Percentiles rank a stretch among this genome's conserved stretches.
Conservation (phyloP, 768 basidiomycete species). For the Cystofilobasidium capitatum region DNA sequence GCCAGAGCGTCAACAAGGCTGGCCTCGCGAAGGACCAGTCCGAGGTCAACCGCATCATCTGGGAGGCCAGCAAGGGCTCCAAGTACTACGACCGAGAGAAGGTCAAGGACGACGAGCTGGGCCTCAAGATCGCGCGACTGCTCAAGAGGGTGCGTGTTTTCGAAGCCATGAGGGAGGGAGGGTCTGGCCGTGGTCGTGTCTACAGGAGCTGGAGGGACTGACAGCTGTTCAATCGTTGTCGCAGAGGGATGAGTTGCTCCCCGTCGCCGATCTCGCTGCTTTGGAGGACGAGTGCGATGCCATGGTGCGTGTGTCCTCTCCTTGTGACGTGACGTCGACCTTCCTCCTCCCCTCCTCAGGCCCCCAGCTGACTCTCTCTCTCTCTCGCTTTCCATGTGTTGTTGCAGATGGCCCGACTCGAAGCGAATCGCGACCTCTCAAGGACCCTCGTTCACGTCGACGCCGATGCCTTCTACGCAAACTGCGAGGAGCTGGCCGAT, state of each 20-base stretch:
- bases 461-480: slow-evolving; percentile 81
- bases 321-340: not conserved
- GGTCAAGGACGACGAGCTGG: slow-evolving; percentile 75
- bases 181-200: not conserved
- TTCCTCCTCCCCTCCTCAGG: not conserved
- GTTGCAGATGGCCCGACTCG: slow-evolving; percentile 53
- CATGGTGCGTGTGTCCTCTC: slow-evolving; percentile 47
- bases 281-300: slow-evolving; percentile 61
- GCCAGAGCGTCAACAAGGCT: slow-evolving; percentile 19
- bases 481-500: slow-evolving; percentile 36
- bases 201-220: not conserved
- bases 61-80: slow-evolving; percentile 82
- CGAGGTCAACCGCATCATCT: slow-evolving; percentile 79
- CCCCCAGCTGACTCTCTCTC: not conserved
- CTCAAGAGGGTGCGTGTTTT: slow-evolving; percentile 44
- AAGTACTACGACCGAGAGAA: slow-evolving; percentile 83
- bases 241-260: slow-evolving; percentile 50
- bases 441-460: slow-evolving; percentile 89
- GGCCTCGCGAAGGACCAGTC: slow-evolving; percentile 34
- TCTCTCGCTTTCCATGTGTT: slow-evolving; percentile 4
- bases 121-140: slow-evolving; percentile 61
- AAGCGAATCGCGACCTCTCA: slow-evolving; percentile 63
- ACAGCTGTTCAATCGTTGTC: not conserved
- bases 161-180: not conserved
- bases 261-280: slow-evolving; percentile 42